These are phyloP conservation scores for Penicillium freii DNA, from an alignment of 2,329 filamentous ascomycete species.

Conservation along the genomic window DNA sequence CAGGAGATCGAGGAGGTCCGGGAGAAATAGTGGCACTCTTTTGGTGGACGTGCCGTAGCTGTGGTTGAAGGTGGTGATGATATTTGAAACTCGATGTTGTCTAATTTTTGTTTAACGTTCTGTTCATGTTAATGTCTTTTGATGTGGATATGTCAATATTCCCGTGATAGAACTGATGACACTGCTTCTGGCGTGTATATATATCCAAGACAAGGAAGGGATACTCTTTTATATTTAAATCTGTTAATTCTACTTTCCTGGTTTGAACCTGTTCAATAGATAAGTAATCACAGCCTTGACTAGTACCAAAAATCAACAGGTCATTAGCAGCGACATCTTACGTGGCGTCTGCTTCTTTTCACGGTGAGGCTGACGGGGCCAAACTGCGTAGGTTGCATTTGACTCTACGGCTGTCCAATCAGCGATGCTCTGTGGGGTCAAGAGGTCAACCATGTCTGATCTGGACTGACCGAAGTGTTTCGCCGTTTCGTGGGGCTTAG, in stretches of 20 bases:
- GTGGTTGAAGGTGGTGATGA: background rate
- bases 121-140: background rate
- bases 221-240: background rate
- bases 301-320: background rate
- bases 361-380: no score
- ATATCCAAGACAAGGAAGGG: background rate
- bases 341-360: no score
- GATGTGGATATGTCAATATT: background rate
- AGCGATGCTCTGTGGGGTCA: no score
- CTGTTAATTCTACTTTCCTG: background rate
- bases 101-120: background rate
- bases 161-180: constrained; percentile 3
- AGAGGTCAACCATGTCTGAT: no score
- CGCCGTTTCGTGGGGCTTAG: no score
- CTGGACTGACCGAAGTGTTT: no score
- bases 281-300: no score
- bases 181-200: background rate
- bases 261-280: no score
- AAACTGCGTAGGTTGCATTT: no score
- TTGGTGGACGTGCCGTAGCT: background rate
- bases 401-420: no score
- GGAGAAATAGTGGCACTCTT: constrained; percentile 3
- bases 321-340: background rate
- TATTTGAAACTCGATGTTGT: background rate
- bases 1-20: constrained; percentile 9